Conservation (phyloP, 352 stramenopile species). For the Globisporangium paddicum region DNA sequence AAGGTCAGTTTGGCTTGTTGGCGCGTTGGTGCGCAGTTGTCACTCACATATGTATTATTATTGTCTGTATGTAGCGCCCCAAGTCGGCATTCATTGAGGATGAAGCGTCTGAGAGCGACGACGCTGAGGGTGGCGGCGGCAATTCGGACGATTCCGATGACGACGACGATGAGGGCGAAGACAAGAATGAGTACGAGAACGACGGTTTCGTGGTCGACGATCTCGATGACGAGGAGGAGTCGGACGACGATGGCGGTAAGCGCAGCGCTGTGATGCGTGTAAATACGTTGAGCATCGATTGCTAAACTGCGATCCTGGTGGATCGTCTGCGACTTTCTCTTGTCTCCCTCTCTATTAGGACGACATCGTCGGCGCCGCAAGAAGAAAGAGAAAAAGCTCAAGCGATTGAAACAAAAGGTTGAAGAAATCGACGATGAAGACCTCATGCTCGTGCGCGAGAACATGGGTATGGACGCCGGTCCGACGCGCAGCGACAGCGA, state of each 20-base stretch:
- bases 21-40: neutral
- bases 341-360: constrained; percentile 17
- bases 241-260: constrained; percentile 66
- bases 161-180: constrained; percentile 81
- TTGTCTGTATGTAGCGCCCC: constrained; percentile 34
- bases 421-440: constrained; percentile 88
- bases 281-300: neutral
- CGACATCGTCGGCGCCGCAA: constrained; percentile 63
- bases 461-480: constrained; percentile 83
- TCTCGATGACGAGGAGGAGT: constrained; percentile 68
- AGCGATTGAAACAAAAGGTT: constrained; percentile 84
- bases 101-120: constrained; percentile 84
- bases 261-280: no score
- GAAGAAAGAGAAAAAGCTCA: constrained; percentile 88
- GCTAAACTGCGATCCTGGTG: neutral
- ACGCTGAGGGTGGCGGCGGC: constrained; percentile 33
- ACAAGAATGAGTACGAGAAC: constrained; percentile 88
- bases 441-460: constrained; percentile 85
- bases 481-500: constrained; percentile 72
- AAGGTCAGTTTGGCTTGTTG: constrained; percentile 27
- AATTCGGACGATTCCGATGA: constrained; percentile 70
- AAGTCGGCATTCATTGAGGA: constrained; percentile 89
- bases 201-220: constrained; percentile 88
- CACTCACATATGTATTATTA: constrained; percentile 1
- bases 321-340: neutral